A percentile compares a stretch with the other conserved stretches of the same genome.
These are phyloP conservation scores for Neobulgaria alba DNA, from an alignment of 2,329 filamentous ascomycete species.

Conservation along the genomic window DNA sequence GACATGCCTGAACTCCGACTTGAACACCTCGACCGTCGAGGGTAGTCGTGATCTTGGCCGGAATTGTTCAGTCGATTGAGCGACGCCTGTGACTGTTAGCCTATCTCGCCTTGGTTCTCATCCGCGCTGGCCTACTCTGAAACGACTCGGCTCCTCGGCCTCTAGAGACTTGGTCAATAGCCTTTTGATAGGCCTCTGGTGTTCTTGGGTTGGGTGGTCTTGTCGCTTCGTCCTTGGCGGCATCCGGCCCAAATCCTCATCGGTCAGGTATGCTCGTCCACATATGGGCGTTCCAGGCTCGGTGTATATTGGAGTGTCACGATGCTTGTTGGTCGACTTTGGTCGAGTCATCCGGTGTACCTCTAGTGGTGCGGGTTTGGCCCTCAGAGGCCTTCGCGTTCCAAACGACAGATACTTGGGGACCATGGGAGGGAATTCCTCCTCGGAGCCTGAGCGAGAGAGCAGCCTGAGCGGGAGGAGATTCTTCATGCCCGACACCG, in stretches of 20 bases:
- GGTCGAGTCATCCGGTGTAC: neutral
- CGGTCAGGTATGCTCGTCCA: constrained; percentile 11
- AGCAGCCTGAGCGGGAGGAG: constrained; percentile 20
- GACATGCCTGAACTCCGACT: constrained; percentile 19
- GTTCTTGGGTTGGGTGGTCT: neutral
- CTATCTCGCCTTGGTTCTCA: too few relatives aligned
- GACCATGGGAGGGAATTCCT: constrained; percentile 3
- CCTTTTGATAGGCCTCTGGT: neutral
- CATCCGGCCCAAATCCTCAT: constrained; percentile 6
- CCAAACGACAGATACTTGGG: constrained; percentile 9
- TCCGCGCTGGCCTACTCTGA: too few relatives aligned
- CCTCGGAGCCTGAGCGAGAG: constrained; percentile 10
- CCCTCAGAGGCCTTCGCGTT: neutral
- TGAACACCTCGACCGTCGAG: neutral
- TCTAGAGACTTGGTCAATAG: neutral
- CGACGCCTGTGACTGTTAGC: too few relatives aligned
- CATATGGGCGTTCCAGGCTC: constrained; percentile 16
- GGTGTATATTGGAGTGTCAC: constrained; percentile 21
- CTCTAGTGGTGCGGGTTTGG: constrained; percentile 1
- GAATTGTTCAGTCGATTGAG: too few relatives aligned
- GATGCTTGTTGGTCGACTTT: constrained; percentile 7
- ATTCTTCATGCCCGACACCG: constrained; percentile 22
- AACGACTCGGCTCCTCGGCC: neutral
- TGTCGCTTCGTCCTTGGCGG: neutral
- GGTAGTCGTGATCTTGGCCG: too few relatives aligned